A percentile compares a stretch with the other conserved stretches of the same genome.
Conservation (phyloP, 192 early-diverging fungal species). For the Coemansia sp. region DNA sequence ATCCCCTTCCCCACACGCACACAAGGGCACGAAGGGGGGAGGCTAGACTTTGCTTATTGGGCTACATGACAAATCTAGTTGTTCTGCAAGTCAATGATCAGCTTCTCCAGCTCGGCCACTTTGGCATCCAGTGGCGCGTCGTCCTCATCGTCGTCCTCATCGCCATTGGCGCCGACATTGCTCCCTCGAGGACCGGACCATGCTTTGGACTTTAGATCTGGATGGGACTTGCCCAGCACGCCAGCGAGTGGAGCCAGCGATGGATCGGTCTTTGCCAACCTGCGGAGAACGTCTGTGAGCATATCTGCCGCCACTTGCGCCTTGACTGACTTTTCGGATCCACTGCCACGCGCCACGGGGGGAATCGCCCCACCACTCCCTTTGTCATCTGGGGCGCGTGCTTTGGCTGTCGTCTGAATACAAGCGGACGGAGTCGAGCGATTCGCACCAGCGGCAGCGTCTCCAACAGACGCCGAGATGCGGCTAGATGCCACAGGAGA, state of each 20-base stretch:
- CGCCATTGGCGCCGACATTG: neutral
- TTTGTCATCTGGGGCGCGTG: neutral
- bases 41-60: neutral
- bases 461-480: neutral
- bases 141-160: slow-evolving; percentile 8
- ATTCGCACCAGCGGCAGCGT: neutral
- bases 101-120: slow-evolving; percentile 51
- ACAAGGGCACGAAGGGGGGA: neutral
- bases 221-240: slow-evolving; percentile 11
- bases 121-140: slow-evolving; percentile 46
- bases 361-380: neutral
- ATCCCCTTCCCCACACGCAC: neutral
- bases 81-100: slow-evolving; percentile 44
- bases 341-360: neutral
- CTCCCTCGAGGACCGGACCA: neutral
- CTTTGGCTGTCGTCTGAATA: neutral
- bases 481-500: neutral
- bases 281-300: slow-evolving; percentile 50
- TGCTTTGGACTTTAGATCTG: neutral
- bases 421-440: neutral
- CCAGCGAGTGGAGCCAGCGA: slow-evolving; percentile 29
- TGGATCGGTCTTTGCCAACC: slow-evolving; percentile 31
- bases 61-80: neutral
- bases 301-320: slow-evolving; percentile 53
- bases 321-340: slow-evolving; percentile 30